Base-by-base conservation (phyloP, 2,329 filamentous ascomycete species). In the Epichloe festucae region DNA sequence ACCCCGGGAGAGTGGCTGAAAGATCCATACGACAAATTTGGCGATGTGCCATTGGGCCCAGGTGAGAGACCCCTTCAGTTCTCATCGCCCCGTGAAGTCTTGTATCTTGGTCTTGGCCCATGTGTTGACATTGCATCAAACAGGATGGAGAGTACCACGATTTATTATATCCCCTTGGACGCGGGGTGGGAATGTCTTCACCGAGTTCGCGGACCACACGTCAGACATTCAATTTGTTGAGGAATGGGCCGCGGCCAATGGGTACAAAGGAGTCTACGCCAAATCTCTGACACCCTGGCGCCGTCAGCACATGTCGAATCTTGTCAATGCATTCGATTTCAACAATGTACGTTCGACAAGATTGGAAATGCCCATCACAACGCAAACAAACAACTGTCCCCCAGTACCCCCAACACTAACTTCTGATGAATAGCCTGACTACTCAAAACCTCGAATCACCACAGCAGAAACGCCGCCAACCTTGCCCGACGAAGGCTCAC, bases 131-230 rank as follows among this genome's bases (percentile, higher is more conserved):
- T 14, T 47, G 3, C 34, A 34, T 12, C 11, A 11, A 7, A 38
- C 21, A 62, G 63, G 63, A 19, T 70, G 74, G 57, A 73, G 75
- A 14, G 63, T 74, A 4, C 74, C 75, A 0, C 73, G 77, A 55
- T 73, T 73, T 55, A 75, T 78, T 58, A 66, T 78, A 49, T 77
- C 75, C 1, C 75, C 75, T 0, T 78, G 73, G 69, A 77, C 74
- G 1, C 71, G 74, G 7, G 74, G 75, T 27, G 71, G 70, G 14
- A 67, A 75, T 27, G 73, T 78, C 3, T 77, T 77, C 55, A 75
- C 73, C 6, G 75, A 78, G 60, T 70, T 71, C 27, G 69, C 70
- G 5, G 75, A 78, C 55, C 75, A 78, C 60, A 75, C 69, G 49
- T 77, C 74, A 0, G 74, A 77, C 51, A 75, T 77, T 35, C 62